Conservation (phyloP, 352 stramenopile species). For the Phytophthora fragariae region DNA sequence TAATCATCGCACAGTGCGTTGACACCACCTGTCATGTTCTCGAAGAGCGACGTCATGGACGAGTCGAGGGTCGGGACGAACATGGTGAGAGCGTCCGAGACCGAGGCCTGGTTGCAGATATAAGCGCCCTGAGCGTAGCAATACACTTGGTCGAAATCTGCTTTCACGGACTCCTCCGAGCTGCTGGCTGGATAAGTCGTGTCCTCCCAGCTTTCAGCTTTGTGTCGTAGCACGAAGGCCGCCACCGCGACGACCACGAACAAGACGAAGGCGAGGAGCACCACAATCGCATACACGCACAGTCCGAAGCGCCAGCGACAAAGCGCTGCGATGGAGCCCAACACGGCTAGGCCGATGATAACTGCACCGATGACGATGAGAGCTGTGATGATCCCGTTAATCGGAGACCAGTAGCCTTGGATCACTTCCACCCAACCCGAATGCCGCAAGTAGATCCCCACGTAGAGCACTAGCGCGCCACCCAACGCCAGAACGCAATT, state of each 20-base stretch:
- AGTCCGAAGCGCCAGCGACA: slow-evolving; percentile 68
- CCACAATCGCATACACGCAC: slow-evolving; percentile 59
- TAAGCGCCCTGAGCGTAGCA: slow-evolving; percentile 81
- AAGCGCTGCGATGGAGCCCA: slow-evolving; percentile 64
- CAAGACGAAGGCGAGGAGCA: slow-evolving; percentile 61
- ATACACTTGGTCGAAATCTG: slow-evolving; percentile 71
- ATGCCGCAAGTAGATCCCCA: slow-evolving; percentile 50
- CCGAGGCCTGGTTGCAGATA: slow-evolving; percentile 68
- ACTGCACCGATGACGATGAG: slow-evolving; percentile 60
- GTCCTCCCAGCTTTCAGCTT: slow-evolving; percentile 54
- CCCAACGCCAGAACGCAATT: slow-evolving; percentile 69
- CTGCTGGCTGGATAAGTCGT: slow-evolving; percentile 56
- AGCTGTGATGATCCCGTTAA: slow-evolving; percentile 51
- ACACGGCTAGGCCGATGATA: slow-evolving; percentile 64
- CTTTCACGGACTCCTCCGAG: slow-evolving; percentile 60
- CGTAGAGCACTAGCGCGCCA: slow-evolving; percentile 63
- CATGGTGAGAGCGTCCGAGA: slow-evolving; percentile 59
- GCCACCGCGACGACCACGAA: slow-evolving; percentile 59
- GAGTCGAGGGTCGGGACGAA: slow-evolving; percentile 54
- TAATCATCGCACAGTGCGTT: slow-evolving; percentile 69
- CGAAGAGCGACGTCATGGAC: slow-evolving; percentile 45
- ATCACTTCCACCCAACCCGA: slow-evolving; percentile 73
- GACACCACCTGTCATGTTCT: slow-evolving; percentile 64
- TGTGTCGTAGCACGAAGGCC: slow-evolving; percentile 55
- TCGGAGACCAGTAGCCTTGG: slow-evolving; percentile 58